These are phyloP conservation scores for Clarireedia monteithiana DNA, from an alignment of 2,329 filamentous ascomycete genomes.

Conservation along the genomic window DNA sequence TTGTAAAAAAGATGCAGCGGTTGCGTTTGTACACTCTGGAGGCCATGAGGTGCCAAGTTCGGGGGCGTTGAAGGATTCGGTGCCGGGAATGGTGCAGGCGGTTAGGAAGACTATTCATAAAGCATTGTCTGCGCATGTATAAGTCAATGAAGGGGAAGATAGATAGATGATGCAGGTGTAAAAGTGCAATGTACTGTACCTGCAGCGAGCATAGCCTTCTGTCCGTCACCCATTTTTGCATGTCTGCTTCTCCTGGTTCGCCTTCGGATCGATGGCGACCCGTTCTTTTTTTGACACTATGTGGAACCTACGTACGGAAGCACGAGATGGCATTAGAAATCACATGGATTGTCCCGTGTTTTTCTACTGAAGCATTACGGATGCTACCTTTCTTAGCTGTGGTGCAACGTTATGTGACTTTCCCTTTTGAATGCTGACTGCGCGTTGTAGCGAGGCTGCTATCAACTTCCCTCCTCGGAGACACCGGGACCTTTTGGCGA, in stretches of 20 bases:
- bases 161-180: background rate
- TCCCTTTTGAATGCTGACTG: background rate
- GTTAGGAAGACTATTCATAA: background rate
- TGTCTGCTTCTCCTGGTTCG: too few relatives aligned
- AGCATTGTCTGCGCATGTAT: background rate
- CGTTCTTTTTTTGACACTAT: too few relatives aligned
- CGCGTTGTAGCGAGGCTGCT: background rate
- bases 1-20: background rate
- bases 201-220: too few relatives aligned
- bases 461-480: background rate
- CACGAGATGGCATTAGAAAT: too few relatives aligned
- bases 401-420: background rate
- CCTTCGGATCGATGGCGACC: too few relatives aligned
- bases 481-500: too few relatives aligned
- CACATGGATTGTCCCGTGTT: background rate
- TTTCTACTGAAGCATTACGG: background rate
- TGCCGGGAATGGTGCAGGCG: background rate
- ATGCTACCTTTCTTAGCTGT: background rate
- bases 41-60: slow-evolving; percentile 7
- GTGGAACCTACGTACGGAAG: too few relatives aligned
- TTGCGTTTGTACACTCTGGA: slow-evolving; percentile 1
- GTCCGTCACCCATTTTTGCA: too few relatives aligned
- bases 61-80: background rate
- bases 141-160: background rate
- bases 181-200: background rate